phyloP scores from a whole-genome alignment of 2,329 filamentous ascomycete species.

The Hypoxylon sp. region DNA sequence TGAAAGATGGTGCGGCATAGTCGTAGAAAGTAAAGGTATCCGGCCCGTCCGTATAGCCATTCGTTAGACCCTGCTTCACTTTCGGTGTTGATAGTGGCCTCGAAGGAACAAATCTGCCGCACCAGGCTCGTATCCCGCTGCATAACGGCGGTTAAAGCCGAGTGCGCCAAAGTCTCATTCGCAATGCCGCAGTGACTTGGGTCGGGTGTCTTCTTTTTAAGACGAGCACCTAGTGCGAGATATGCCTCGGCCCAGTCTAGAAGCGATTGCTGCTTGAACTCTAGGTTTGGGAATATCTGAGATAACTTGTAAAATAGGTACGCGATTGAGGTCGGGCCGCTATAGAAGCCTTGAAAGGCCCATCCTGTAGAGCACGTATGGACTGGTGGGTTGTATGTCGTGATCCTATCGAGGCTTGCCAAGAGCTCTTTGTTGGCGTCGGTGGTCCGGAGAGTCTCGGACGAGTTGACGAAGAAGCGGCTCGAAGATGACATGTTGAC shows the following conservation, averaged over 20 bases:
- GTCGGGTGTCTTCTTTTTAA: constrained; percentile 55
- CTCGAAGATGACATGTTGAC: constrained; percentile 31
- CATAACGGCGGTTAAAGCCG: constrained; percentile 63
- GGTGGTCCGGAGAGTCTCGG: constrained; percentile 20
- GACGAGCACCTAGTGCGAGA: constrained; percentile 57
- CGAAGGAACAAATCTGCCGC: constrained; percentile 58
- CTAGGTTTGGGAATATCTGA: constrained; percentile 59
- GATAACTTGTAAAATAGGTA: constrained; percentile 69
- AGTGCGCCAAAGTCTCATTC: constrained; percentile 64
- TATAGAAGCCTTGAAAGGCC: constrained; percentile 64
- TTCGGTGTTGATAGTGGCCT: constrained; percentile 61
- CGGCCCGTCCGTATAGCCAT: constrained; percentile 76
- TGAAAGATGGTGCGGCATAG: constrained; percentile 63
- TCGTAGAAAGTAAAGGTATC: constrained; percentile 76
- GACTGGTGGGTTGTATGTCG: constrained; percentile 44
- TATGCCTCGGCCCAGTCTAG: constrained; percentile 65
- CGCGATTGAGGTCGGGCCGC: constrained; percentile 69
- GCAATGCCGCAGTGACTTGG: constrained; percentile 64
- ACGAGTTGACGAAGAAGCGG: constrained; percentile 45
- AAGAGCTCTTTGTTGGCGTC: constrained; percentile 45
- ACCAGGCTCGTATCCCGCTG: constrained; percentile 58
- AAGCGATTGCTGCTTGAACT: constrained; percentile 60
- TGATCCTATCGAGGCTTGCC: constrained; percentile 47
- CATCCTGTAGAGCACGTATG: constrained; percentile 52
- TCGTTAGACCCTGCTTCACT: constrained; percentile 68